Base-by-base conservation (phyloP, 2,329 filamentous ascomycete genomes). In the Fusarium lyarnte region DNA sequence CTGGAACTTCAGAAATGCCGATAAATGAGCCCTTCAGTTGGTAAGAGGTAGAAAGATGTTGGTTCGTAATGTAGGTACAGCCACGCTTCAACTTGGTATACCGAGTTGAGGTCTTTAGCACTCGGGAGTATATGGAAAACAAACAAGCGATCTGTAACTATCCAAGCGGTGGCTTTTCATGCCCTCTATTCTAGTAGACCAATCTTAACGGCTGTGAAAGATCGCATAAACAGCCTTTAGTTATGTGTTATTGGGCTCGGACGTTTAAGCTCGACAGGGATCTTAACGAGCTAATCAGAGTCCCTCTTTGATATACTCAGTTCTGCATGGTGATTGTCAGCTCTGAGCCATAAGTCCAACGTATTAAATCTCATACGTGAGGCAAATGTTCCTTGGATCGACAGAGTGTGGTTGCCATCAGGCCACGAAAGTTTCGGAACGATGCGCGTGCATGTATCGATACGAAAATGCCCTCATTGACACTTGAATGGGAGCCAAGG, bases 1-100 rank as follows among this genome's bases (percentile, higher is more conserved):
- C 3, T 29, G 4, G 0, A 11, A 2, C 5, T 12, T 17, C 9
- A 47, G 27, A 16, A 12, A 47, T 12, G 2, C 13, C 2, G 3
- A n/a, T 4, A 12, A 29, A 12, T 29, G 6, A 2, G 10, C 14
- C 4, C 19, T n/a, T 8, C 4, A 11, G 3, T 12, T 16, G 19
- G 4, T 21, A 16, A 29, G 2, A 47, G 6, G 9, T 2, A 8
- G 19, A 16, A 3, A 17, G 12, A 27, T 27, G 12, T 21, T 45
- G 17, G 13, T 5, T 45, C 5, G 5, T 14, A 14, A 16, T 23
- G 39, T 7, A 7, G 17, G 5, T 5, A 8, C 4, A 27, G 7
- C 8, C 12, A 5, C 8, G 6, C n/a, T 42, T 23, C 14, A 17
- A 17, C 6, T 23, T 4, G 11, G n/a, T 17, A 17, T 7, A 25